phyloP scores from a whole-genome alignment of 1,284 basidiomycete genomes.

The Malassezia cuniculi region DNA sequence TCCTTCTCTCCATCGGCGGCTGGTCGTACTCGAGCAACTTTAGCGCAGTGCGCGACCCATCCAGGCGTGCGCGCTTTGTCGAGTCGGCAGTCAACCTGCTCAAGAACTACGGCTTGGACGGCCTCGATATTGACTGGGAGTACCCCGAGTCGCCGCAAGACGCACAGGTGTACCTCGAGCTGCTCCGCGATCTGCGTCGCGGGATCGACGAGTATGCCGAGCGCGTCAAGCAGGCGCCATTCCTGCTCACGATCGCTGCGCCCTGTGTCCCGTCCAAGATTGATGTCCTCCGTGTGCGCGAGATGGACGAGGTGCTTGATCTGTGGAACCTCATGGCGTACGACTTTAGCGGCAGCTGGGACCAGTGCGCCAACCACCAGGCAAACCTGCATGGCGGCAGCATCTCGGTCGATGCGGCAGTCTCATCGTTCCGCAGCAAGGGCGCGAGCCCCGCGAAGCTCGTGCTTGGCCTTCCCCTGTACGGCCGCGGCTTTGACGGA shows the following conservation, averaged over 20 bases:
- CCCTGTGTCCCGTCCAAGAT: constrained; percentile 66
- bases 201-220: constrained; percentile 58
- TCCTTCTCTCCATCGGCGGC: constrained; percentile 46
- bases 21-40: constrained; percentile 46
- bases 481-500: constrained; percentile 65
- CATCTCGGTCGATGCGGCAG: constrained; percentile 55
- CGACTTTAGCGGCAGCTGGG: constrained; percentile 51
- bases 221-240: constrained; percentile 49
- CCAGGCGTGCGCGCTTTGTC: constrained; percentile 58
- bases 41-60: constrained; percentile 25
- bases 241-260: constrained; percentile 62
- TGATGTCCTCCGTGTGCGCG: constrained; percentile 54
- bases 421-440: constrained; percentile 55
- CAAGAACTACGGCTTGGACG: constrained; percentile 77
- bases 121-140: constrained; percentile 64
- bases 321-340: constrained; percentile 86
- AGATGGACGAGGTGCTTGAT: constrained; percentile 60
- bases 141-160: constrained; percentile 62
- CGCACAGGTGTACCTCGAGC: constrained; percentile 59
- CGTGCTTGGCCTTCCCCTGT: constrained; percentile 54
- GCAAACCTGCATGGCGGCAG: constrained; percentile 59
- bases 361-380: constrained; percentile 59
- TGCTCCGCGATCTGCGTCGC: constrained; percentile 58
- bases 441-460: constrained; percentile 66
- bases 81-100: constrained; percentile 58